phyloP scores from a whole-genome alignment of 441 rosid species.

The Adansonia rubrostipa region DNA sequence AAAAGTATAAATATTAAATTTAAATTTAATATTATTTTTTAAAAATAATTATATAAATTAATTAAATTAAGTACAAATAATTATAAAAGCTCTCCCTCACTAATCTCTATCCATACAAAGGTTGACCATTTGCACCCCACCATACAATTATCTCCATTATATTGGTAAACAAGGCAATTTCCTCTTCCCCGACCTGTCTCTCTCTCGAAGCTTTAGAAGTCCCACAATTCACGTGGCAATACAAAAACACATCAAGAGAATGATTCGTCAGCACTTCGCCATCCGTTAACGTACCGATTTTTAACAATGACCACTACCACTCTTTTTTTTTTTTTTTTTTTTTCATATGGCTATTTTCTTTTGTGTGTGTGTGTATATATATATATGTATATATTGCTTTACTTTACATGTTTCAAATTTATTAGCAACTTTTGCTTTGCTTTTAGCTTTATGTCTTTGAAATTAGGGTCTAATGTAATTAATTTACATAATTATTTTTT shows the following conservation, averaged over 20 bases:
- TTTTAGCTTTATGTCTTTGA: too few relatives aligned
- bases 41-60: too few relatives aligned
- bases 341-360: background rate
- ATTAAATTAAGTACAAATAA: too few relatives aligned
- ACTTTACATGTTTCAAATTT: conserved; percentile 38
- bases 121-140: conserved; percentile 86
- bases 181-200: conserved; percentile 16
- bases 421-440: conserved; percentile 36
- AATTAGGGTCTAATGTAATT: too few relatives aligned
- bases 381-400: background rate
- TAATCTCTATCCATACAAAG: conserved; percentile 45
- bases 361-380: too few relatives aligned
- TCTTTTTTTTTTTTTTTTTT: too few relatives aligned
- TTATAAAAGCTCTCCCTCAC: conserved; percentile 29
- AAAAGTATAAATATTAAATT: too few relatives aligned
- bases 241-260: conserved; percentile 55
- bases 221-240: conserved; percentile 43
- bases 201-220: background rate
- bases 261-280: conserved; percentile 58
- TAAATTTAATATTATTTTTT: too few relatives aligned
- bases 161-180: conserved; percentile 32
- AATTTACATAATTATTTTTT: too few relatives aligned
- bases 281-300: conserved; percentile 48
- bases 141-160: conserved; percentile 36
- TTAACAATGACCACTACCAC: background rate